Evolutionary conservation across 768 basidiomycete species (phyloP).

Genomic region (Holtermannia corniformis): DNA sequence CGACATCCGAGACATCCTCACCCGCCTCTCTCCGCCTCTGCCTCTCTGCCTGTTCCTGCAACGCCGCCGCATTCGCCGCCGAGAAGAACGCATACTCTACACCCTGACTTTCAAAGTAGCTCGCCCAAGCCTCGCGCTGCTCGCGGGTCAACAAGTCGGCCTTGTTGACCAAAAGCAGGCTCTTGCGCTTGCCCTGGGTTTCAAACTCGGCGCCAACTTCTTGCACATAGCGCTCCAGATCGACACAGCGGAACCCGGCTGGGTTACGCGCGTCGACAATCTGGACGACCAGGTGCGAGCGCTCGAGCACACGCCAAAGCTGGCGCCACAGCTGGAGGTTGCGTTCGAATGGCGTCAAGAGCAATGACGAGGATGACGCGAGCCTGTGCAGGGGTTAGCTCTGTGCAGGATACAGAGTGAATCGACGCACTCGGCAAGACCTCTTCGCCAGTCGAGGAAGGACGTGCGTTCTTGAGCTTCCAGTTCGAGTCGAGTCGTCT

Average conservation of each 20-base stretch:
- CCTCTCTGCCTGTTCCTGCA: constrained; percentile 59
- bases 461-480: constrained; percentile 82
- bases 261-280: constrained; percentile 98
- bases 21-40: constrained; percentile 33
- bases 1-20: constrained; percentile 50
- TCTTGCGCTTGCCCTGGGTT: constrained; percentile 58
- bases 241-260: constrained; percentile 81
- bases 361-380: constrained; percentile 73
- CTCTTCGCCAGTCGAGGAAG: constrained; percentile 88
- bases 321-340: constrained; percentile 99
- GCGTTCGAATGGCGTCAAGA: constrained; percentile 93
- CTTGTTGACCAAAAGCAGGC: constrained; percentile 85
- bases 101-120: constrained; percentile 43
- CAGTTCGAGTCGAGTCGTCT: constrained; percentile 64
- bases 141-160: constrained; percentile 77
- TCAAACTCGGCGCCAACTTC: constrained; percentile 45
- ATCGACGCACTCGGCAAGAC: constrained; percentile 69
- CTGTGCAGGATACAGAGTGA: neutral
- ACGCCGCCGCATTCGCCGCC: constrained; percentile 72
- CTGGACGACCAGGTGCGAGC: constrained; percentile 91
- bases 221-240: constrained; percentile 76
- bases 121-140: constrained; percentile 82
- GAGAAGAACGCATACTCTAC: constrained; percentile 84
- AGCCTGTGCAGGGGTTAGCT: constrained; percentile 47
- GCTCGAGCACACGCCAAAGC: constrained; percentile 91